phyloP scores from a whole-genome alignment of 805 yeast species.

The Blastobotrys chiropterorum region DNA sequence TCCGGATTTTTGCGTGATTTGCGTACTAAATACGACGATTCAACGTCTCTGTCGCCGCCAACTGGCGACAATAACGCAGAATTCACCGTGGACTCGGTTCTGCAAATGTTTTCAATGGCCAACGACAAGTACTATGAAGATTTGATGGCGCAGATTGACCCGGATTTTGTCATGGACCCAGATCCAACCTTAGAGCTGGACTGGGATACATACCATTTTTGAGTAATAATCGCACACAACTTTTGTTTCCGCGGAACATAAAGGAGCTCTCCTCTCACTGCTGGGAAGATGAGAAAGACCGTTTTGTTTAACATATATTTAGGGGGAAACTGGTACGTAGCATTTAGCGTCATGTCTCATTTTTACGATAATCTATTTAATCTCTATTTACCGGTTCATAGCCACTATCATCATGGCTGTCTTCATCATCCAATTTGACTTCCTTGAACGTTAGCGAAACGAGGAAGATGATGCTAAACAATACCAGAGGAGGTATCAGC shows the following conservation, averaged over 20 bases:
- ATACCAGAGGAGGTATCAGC: constrained; percentile 10
- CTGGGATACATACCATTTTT: neutral
- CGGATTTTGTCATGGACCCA: neutral
- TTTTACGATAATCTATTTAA: neutral
- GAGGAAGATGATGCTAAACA: constrained; percentile 10
- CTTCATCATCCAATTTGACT: constrained; percentile 11
- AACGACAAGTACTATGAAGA: constrained; percentile 13
- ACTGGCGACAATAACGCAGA: neutral
- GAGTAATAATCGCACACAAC: neutral
- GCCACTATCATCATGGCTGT: neutral
- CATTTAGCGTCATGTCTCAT: neutral
- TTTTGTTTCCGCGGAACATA: too few species aligned
- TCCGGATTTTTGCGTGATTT: constrained; percentile 8
- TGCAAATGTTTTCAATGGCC: constrained; percentile 14
- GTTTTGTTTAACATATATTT: too few species aligned
- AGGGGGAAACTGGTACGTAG: too few species aligned
- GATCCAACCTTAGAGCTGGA: neutral
- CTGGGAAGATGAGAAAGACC: too few species aligned
- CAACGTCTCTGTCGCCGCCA: neutral
- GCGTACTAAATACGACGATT: neutral
- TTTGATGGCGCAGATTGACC: constrained; percentile 13
- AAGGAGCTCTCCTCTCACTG: too few species aligned
- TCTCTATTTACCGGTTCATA: neutral
- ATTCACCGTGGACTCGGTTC: constrained; percentile 7
- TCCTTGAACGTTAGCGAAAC: constrained; percentile 7